Conservation (phyloP, 345 rosid species). For the Raphanus sativus region DNA sequence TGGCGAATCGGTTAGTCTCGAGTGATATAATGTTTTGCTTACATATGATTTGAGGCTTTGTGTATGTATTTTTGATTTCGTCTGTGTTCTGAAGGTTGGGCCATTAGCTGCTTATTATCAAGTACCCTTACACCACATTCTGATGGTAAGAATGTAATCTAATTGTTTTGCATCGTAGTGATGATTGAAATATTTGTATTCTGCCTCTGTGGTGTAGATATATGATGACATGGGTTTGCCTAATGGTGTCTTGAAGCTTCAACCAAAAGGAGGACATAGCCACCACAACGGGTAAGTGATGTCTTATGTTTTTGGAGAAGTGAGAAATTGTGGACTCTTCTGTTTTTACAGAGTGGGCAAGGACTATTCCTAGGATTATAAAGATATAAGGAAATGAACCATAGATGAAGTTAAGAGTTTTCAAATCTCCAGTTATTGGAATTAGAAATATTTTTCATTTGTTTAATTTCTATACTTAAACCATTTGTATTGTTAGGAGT, state of each 20-base stretch:
- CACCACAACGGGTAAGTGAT: slow-evolving; percentile 74
- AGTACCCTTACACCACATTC: slow-evolving; percentile 78
- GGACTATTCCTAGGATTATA: neutral
- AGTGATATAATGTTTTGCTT: neutral
- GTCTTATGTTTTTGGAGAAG: neutral
- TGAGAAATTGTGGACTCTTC: neutral
- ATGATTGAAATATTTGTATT: neutral
- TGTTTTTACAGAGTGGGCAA: neutral
- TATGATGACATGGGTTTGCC: slow-evolving; percentile 86
- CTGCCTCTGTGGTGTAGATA: slow-evolving; percentile 44
- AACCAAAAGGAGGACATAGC: slow-evolving; percentile 84
- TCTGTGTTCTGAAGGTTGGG: slow-evolving; percentile 57
- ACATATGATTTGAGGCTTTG: neutral
- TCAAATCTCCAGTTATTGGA: neutral
- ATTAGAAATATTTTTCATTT: neutral
- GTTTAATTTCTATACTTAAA: neutral
- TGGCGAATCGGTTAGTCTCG: slow-evolving; percentile 74
- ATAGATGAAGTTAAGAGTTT: neutral
- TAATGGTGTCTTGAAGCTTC: slow-evolving; percentile 78
- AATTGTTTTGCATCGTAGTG: neutral
- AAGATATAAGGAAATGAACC: neutral
- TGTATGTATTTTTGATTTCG: neutral
- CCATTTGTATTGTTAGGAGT: neutral
- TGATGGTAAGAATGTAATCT: slow-evolving; percentile 49
- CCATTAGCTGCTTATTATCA: slow-evolving; percentile 88